A percentile compares a stretch with the other conserved stretches of the same genome.
Conservation (phyloP, 164 flowering plant species). For the Umbilicus rupestris region DNA sequence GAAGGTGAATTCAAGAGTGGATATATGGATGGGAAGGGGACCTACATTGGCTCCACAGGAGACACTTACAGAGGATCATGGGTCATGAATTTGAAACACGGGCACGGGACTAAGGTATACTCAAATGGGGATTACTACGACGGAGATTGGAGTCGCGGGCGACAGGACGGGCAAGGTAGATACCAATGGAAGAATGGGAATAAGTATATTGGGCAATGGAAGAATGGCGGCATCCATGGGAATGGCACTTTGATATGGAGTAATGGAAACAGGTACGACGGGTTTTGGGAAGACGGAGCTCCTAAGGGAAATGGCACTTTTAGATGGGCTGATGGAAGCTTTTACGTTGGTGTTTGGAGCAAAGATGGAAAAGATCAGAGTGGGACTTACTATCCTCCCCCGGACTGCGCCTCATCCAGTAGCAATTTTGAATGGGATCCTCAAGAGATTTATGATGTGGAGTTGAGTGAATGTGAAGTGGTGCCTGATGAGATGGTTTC, state of each 20-base stretch:
- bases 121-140: slow-evolving; percentile 63
- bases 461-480: slow-evolving; percentile 41
- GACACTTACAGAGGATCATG: slow-evolving; percentile 55
- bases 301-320: slow-evolving; percentile 65
- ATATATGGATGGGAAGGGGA: slow-evolving; percentile 75
- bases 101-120: slow-evolving; percentile 42
- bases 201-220: slow-evolving; percentile 60
- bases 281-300: slow-evolving; percentile 60
- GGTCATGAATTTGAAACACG: slow-evolving; percentile 75
- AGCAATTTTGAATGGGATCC: slow-evolving; percentile 59
- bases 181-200: slow-evolving; percentile 59
- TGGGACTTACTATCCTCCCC: slow-evolving; percentile 33
- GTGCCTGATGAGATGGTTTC: slow-evolving; percentile 3
- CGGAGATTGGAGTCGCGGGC: slow-evolving; percentile 69
- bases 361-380: slow-evolving; percentile 45
- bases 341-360: slow-evolving; percentile 65
- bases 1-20: slow-evolving; percentile 84
- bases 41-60: slow-evolving; percentile 43
- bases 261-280: slow-evolving; percentile 58
- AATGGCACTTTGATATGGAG: slow-evolving; percentile 53
- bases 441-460: slow-evolving; percentile 38
- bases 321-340: slow-evolving; percentile 54
- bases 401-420: slow-evolving; percentile 23
- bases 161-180: slow-evolving; percentile 60
- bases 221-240: slow-evolving; percentile 50